Evolutionary conservation across 2,329 filamentous ascomycete genomes (phyloP), one percentile per base, ranked within the genome.

Genomic region (Aspergillus oerlinghausenensis): DNA sequence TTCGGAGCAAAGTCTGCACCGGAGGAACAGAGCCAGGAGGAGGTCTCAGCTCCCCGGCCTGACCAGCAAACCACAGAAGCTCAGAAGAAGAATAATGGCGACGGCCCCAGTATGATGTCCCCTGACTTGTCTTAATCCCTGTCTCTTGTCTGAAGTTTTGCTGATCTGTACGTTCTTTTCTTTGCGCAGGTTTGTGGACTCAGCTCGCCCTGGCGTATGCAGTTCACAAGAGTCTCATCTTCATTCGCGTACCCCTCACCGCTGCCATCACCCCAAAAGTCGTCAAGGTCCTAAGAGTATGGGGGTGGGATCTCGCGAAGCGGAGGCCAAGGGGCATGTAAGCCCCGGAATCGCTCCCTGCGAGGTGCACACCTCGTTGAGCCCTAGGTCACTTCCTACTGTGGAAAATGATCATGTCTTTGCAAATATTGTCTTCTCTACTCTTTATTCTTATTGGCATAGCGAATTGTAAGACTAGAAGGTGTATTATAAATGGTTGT

Each of bases 201-300:
- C 92, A 97, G 71, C 79, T 99, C 29, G 92, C 90, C 17, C 82
- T 99, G 50, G 94, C 94, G 11, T 99, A 99, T 70, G 93, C 93
- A 28, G 90, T 99, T 57, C 94, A 99, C 81, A 99, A 99, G 78
- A 95, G 89, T 65, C 91, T 97, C 74, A 97, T 99, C 68, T 96
- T 99, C 74, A 75, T 97, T 63, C 85, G 94, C n/a, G 91, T 99
- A 9, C 94, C 94, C 8, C 77, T 97, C 61, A 94, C 94, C 1
- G 92, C 90, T 11, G 93, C 92, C 2, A 82, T 97, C 35, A 92
- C 90, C 8, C 94, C 94, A 1, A 97, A 95, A 75, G 87, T 97
- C n/a, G 94, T 97, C 67, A 95, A 91, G 75, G 84, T 86, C 11
- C 79, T 99, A 28, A 82, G 93, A 62, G 82, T 85, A 11, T 96